Evolutionary conservation across 2,329 filamentous ascomycete species (phyloP).

Genomic region (Colletotrichum cuscutae): DNA sequence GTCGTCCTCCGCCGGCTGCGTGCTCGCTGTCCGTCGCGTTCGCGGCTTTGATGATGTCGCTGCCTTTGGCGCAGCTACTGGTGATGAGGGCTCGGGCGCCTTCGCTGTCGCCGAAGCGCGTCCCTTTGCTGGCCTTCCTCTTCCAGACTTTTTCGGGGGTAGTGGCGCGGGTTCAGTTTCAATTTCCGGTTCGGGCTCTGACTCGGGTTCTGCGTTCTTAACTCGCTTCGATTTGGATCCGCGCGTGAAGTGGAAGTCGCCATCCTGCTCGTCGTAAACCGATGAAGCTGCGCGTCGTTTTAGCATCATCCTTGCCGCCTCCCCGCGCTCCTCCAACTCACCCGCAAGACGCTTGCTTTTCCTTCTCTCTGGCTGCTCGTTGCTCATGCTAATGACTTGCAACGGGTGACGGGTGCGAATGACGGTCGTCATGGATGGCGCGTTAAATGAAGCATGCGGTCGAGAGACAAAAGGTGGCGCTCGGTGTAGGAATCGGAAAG

Average conservation of each 20-base stretch:
- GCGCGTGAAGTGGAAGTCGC: conserved; percentile 80
- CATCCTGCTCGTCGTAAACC: conserved; percentile 73
- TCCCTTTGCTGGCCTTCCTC: conserved; percentile 53
- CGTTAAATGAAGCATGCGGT: conserved; percentile 33
- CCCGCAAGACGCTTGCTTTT: conserved; percentile 73
- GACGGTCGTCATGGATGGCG: conserved; percentile 77
- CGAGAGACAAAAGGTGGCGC: conserved; percentile 13
- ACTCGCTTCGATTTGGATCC: conserved; percentile 73
- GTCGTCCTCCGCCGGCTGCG: conserved; percentile 49
- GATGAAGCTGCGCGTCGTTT: conserved; percentile 56
- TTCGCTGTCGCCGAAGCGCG: conserved; percentile 43
- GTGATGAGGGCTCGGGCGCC: conserved; percentile 40
- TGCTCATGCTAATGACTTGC: conserved; percentile 76
- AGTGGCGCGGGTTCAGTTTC: conserved; percentile 44
- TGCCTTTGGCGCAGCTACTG: conserved; percentile 32
- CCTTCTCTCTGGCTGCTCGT: conserved; percentile 68
- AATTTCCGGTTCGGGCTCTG: conserved; percentile 52
- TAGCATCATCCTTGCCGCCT: conserved; percentile 70
- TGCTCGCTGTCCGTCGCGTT: conserved; percentile 52
- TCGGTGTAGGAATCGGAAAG: not conserved
- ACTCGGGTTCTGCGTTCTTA: conserved; percentile 64
- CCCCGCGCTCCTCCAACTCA: conserved; percentile 50
- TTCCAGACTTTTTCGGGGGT: conserved; percentile 48
- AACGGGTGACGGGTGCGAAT: conserved; percentile 72
- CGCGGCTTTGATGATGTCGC: conserved; percentile 41